Percentiles rank a stretch among this genome's conserved stretches.
Conservation (phyloP, 2,329 filamentous ascomycete species). For the Blumeriella jaapii region DNA sequence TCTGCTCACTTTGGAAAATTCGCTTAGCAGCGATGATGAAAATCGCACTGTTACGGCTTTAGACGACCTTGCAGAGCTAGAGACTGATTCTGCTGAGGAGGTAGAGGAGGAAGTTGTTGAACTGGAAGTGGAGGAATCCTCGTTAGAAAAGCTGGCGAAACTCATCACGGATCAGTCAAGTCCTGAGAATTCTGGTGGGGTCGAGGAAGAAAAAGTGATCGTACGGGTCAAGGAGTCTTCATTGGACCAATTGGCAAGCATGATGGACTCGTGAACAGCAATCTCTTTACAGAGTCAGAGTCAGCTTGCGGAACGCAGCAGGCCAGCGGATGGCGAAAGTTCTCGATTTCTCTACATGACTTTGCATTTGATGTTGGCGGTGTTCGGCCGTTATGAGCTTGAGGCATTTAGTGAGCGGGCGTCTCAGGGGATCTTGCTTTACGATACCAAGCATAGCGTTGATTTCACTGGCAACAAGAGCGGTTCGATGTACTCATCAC, state of each 20-base stretch:
- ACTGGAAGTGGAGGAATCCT: slow-evolving; percentile 9
- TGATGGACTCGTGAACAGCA: not conserved
- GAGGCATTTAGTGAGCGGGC: not conserved
- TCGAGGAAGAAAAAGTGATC: slow-evolving; percentile 9
- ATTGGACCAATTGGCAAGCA: slow-evolving; percentile 8
- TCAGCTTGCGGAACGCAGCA: too few relatives aligned
- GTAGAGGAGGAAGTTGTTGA: slow-evolving; percentile 10
- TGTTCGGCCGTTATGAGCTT: not conserved
- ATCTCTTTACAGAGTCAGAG: not conserved
- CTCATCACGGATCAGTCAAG: too few relatives aligned
- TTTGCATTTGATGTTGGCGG: not conserved
- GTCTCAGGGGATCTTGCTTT: not conserved
- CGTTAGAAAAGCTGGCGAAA: slow-evolving; percentile 9
- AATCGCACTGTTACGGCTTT: not conserved
- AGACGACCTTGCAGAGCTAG: not conserved
- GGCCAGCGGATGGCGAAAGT: not conserved
- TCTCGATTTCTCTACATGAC: too few relatives aligned
- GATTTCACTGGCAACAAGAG: not conserved
- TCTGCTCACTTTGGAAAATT: not conserved
- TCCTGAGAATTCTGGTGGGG: not conserved
- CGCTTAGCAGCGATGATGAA: not conserved
- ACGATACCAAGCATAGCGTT: not conserved
- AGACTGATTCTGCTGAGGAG: not conserved
- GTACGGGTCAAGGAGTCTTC: slow-evolving; percentile 9
- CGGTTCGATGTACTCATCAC: not conserved